Evolutionary conservation across 2,329 filamentous ascomycete genomes (phyloP).

Genomic region (Colletotrichum gigasporum): DNA sequence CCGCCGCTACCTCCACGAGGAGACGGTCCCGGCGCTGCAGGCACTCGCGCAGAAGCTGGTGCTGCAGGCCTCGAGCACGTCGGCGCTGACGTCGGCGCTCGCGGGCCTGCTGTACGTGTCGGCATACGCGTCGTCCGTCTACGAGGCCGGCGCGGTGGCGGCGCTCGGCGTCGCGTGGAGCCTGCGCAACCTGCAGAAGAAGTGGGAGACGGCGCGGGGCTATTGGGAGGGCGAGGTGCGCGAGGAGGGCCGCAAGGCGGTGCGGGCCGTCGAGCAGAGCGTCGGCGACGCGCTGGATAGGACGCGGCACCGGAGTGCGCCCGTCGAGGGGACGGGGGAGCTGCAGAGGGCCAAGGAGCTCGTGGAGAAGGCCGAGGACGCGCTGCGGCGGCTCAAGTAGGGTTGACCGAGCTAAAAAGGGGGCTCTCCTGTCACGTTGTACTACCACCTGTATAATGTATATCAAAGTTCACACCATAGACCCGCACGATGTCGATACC

Average conservation of each 20-base stretch:
- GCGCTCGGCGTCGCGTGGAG: constrained; percentile 70
- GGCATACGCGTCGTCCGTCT: constrained; percentile 60
- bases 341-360: constrained; percentile 53
- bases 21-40: constrained; percentile 76
- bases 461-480: constrained; percentile 20
- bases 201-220: constrained; percentile 67
- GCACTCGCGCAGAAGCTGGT: constrained; percentile 79
- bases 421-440: constrained; percentile 12
- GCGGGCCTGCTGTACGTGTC: constrained; percentile 67
- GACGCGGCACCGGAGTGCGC: constrained; percentile 34
- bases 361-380: constrained; percentile 59
- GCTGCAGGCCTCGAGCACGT: constrained; percentile 78
- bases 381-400: constrained; percentile 58
- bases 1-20: constrained; percentile 71
- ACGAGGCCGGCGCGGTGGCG: constrained; percentile 70
- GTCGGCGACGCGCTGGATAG: constrained; percentile 57
- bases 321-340: constrained; percentile 41
- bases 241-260: constrained; percentile 72
- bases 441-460: constrained; percentile 31
- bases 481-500: not conserved
- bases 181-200: constrained; percentile 66
- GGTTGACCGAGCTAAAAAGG: not conserved
- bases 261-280: constrained; percentile 64
- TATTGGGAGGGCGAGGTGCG: constrained; percentile 75
- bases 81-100: constrained; percentile 67